These are phyloP conservation scores for Fusarium nelsonii DNA, from an alignment of 2,329 filamentous ascomycete genomes.

Conservation along the genomic window DNA sequence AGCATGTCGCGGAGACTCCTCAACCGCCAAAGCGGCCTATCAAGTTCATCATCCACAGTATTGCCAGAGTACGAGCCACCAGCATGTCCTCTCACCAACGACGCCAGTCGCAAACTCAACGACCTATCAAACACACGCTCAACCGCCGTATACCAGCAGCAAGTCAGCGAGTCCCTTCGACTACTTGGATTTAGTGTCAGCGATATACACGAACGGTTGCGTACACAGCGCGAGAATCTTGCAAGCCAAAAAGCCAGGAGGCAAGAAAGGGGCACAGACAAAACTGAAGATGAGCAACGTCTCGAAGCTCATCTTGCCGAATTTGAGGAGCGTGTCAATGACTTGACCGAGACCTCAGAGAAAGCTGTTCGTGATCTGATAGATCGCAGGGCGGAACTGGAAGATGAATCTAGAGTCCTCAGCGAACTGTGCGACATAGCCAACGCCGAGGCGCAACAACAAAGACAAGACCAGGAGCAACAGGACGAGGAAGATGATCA, in stretches of 20 bases:
- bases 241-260: conserved; percentile 52
- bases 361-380: conserved; percentile 61
- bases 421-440: conserved; percentile 52
- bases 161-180: conserved; percentile 60
- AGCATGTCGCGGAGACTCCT: conserved; percentile 53
- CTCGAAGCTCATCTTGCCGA: conserved; percentile 56
- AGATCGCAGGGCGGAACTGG: conserved; percentile 62
- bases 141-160: conserved; percentile 58
- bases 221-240: conserved; percentile 53
- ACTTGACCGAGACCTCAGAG: conserved; percentile 61
- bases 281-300: conserved; percentile 53
- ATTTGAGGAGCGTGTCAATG: conserved; percentile 57
- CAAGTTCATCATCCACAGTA: conserved; percentile 7
- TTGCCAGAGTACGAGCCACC: conserved; percentile 66
- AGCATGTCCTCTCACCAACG: conserved; percentile 58
- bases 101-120: conserved; percentile 55
- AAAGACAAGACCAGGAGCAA: conserved; percentile 12
- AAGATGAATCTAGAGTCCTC: conserved; percentile 61
- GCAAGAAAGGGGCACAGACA: conserved; percentile 53
- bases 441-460: conserved; percentile 30
- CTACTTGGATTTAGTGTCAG: conserved; percentile 61
- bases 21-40: conserved; percentile 44
- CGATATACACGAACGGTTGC: conserved; percentile 63
- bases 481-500: conserved; percentile 45
- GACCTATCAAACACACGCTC: conserved; percentile 59